Evolutionary conservation across 1,139 yeast species (phyloP).

Genomic region (Geotrichum candidum): DNA sequence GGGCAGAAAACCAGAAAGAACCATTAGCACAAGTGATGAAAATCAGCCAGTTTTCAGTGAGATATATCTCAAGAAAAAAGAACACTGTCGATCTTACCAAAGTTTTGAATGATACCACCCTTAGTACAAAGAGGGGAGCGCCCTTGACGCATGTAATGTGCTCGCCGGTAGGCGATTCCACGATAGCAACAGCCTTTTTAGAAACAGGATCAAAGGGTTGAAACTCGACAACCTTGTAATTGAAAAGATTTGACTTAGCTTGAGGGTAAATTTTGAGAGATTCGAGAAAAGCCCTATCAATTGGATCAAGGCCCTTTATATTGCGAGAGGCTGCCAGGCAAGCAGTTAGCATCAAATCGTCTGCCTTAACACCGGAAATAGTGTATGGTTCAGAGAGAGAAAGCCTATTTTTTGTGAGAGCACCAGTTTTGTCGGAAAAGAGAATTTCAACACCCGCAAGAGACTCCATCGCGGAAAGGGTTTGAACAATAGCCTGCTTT

Average conservation of each 20-base stretch:
- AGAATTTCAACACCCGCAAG: conserved; percentile 98
- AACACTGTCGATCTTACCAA: conserved; percentile 63
- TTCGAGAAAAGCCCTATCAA: conserved; percentile 79
- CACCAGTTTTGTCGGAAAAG: conserved; percentile 99
- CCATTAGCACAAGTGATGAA: conserved; percentile 76
- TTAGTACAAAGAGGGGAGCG: conserved; percentile 57
- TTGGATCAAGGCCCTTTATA: conserved; percentile 98
- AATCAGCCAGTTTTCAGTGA: conserved; percentile 75
- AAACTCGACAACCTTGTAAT: conserved; percentile 62
- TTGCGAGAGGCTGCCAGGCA: conserved; percentile 98
- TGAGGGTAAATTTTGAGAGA: conserved; percentile 62
- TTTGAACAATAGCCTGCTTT: conserved; percentile 97
- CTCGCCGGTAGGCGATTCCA: conserved; percentile 63
- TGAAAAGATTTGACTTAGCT: conserved; percentile 51
- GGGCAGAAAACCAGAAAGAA: conserved; percentile 66
- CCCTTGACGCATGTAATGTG: conserved; percentile 65
- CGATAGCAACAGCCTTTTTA: conserved; percentile 64
- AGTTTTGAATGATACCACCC: conserved; percentile 59
- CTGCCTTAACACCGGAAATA: conserved; percentile 97
- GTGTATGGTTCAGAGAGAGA: conserved; percentile 98
- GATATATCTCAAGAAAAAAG: conserved; percentile 67
- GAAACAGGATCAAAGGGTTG: conserved; percentile 70
- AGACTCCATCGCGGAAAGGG: conserved; percentile 96
- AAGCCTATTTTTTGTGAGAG: conserved; percentile 94
- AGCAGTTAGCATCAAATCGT: conserved; percentile 95